Conservation (phyloP, 179 eudicot species). For the Gypsophila paniculata region DNA sequence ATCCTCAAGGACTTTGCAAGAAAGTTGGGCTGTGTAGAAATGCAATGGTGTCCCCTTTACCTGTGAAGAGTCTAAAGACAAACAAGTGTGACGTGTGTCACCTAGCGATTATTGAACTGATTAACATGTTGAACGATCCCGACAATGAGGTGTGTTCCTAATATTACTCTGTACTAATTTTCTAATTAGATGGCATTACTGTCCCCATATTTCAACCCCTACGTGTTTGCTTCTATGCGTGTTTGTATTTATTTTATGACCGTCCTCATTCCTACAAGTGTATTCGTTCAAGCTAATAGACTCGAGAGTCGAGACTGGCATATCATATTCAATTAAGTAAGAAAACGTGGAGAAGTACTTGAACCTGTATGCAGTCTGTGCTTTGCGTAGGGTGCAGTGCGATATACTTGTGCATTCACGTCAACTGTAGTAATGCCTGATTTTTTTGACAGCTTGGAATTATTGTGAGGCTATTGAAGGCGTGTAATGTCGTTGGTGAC, state of each 20-base stretch:
- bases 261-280: too few species aligned
- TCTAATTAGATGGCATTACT: not conserved
- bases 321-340: not conserved
- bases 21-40: constrained; percentile 49
- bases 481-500: constrained; percentile 47
- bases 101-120: constrained; percentile 44
- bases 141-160: constrained; percentile 65
- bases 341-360: not conserved
- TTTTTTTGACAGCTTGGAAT: constrained; percentile 54
- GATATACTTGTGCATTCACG: not conserved
- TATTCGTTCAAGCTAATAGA: not conserved
- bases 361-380: not conserved
- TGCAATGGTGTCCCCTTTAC: constrained; percentile 22
- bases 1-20: constrained; percentile 58
- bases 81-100: constrained; percentile 62
- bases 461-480: constrained; percentile 65
- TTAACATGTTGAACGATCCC: constrained; percentile 69
- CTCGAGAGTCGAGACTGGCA: not conserved
- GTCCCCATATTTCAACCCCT: too few species aligned
- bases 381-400: not conserved
- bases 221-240: not conserved
- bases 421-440: not conserved
- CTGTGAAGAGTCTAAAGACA: constrained; percentile 24
- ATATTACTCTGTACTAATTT: not conserved
- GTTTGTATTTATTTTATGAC: not conserved